phyloP scores from a whole-genome alignment of 78 protist species.

The Dictyostelium capitatum region DNA sequence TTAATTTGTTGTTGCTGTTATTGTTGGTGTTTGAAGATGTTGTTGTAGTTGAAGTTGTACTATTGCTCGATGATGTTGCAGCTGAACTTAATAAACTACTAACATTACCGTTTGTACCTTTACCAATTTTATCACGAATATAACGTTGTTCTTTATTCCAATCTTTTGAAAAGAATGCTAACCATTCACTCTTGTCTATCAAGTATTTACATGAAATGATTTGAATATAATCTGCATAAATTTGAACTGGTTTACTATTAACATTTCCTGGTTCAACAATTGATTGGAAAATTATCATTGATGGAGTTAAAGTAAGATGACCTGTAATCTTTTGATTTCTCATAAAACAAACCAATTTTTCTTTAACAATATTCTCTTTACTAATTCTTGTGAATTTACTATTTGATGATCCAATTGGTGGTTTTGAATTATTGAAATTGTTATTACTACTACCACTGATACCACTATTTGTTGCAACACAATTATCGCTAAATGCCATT shows the following conservation, averaged over 20 bases:
- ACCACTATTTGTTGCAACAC: background rate
- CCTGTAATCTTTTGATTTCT: constrained; percentile 36
- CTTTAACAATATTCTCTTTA: constrained; percentile 54
- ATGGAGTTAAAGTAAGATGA: constrained; percentile 56
- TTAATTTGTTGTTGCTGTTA: too few relatives aligned
- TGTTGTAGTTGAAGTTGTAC: too few relatives aligned
- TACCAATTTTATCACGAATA: constrained; percentile 8
- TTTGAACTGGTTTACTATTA: background rate
- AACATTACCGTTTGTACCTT: background rate
- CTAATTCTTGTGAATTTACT: constrained; percentile 37
- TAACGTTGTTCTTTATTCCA: constrained; percentile 70
- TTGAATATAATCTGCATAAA: constrained; percentile 53
- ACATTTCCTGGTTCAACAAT: background rate
- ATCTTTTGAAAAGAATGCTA: constrained; percentile 60
- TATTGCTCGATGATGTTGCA: background rate
- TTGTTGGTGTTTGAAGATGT: too few relatives aligned
- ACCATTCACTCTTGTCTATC: constrained; percentile 64
- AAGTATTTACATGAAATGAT: constrained; percentile 68
- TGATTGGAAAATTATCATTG: constrained; percentile 59
- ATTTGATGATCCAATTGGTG: constrained; percentile 3
- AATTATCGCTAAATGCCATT: constrained; percentile 56
- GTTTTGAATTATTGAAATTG: background rate
- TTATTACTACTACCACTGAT: background rate
- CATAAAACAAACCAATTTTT: constrained; percentile 62
- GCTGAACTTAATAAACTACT: background rate